A percentile compares a stretch with the other conserved stretches of the same genome.
Evolutionary conservation across 208 protist species (phyloP).

Genomic region (Acanthamoeba royreba): DNA sequence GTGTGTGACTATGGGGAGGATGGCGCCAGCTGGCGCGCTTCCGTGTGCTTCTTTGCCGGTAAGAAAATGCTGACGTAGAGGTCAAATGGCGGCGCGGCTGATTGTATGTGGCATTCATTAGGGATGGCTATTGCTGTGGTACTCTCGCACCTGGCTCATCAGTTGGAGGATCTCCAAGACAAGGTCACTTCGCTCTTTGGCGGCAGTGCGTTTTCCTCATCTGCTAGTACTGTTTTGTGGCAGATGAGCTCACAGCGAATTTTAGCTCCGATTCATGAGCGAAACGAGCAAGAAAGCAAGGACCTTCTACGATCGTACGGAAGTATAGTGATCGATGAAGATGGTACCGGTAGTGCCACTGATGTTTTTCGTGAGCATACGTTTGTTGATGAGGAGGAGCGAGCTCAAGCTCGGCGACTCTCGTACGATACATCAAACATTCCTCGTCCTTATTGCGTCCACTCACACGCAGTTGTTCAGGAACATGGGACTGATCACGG

Average conservation of each 20-base stretch:
- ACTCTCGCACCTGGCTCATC: background rate
- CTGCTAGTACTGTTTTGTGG: no score
- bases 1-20: conserved; percentile 1
- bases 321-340: background rate
- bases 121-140: background rate
- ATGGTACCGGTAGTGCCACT: background rate
- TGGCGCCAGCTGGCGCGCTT: background rate
- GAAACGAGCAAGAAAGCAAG: no score
- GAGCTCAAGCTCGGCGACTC: background rate
- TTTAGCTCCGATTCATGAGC: no score
- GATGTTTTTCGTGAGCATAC: background rate
- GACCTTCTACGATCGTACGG: background rate
- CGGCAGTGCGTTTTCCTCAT: no score
- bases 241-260: no score
- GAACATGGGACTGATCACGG: conserved; percentile 68
- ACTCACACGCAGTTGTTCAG: no score
- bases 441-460: no score
- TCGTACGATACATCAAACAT: no score
- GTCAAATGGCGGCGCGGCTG: background rate
- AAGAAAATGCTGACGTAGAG: background rate
- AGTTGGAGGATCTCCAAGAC: background rate
- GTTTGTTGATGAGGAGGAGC: background rate
- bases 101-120: background rate
- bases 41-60: conserved; percentile 54
- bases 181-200: background rate